Evolutionary conservation across 2,329 filamentous ascomycete species (phyloP).

Genomic region (Setomelanomma holmii): DNA sequence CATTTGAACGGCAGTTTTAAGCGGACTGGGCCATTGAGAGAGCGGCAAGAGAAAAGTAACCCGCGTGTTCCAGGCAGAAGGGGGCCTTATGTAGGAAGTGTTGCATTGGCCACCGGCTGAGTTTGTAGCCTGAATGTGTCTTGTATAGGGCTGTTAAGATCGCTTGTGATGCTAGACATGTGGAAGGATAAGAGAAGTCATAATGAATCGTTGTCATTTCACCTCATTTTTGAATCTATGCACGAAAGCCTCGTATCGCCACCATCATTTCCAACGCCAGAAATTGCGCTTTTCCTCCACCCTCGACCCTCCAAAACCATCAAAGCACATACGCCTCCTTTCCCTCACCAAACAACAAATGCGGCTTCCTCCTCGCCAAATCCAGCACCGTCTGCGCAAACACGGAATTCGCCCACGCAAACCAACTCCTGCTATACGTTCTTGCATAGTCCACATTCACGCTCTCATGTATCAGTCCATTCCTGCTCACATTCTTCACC

Average conservation of each 20-base stretch:
- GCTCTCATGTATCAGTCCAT: conserved; percentile 91
- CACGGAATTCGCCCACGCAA: conserved; percentile 97
- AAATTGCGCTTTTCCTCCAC: too few relatives aligned
- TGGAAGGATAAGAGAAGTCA: not conserved
- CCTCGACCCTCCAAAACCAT: too few relatives aligned
- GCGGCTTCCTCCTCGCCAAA: conserved; percentile 84
- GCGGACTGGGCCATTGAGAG: too few relatives aligned
- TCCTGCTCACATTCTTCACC: conserved; percentile 75
- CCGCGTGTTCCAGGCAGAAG: too few relatives aligned
- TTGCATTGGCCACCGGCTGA: not conserved
- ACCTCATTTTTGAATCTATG: not conserved
- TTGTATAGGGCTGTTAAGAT: not conserved
- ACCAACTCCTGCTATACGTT: conserved; percentile 90
- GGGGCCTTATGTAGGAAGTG: not conserved
- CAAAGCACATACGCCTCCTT: conserved; percentile 49
- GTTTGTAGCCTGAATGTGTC: not conserved
- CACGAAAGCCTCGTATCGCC: too few relatives aligned
- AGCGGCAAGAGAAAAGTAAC: too few relatives aligned
- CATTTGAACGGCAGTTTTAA: too few relatives aligned
- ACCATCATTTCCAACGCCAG: too few relatives aligned
- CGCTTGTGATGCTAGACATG: not conserved
- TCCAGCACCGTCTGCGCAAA: conserved; percentile 93
- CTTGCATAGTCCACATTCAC: conserved; percentile 76
- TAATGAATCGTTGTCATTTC: not conserved
- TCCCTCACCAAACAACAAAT: conserved; percentile 78